A percentile compares a stretch with the other conserved stretches of the same genome.
phyloP scores from a whole-genome alignment of 345 rosid genomes.

The Limnanthes douglasii region DNA sequence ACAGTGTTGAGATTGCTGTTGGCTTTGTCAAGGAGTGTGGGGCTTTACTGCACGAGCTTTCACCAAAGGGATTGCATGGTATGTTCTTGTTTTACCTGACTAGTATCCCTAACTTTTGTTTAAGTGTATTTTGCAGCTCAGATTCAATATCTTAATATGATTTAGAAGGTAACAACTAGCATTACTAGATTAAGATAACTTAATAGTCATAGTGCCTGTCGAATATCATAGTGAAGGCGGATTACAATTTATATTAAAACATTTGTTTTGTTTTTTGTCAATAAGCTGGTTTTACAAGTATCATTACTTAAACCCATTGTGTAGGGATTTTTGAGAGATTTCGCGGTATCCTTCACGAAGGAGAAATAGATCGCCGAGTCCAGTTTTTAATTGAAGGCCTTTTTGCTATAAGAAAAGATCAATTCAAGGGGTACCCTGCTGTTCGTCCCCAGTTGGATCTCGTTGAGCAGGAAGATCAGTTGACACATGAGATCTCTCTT shows the following conservation, averaged over 20 bases:
- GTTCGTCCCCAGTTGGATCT: conserved; percentile 51
- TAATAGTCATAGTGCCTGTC: too few species aligned
- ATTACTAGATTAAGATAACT: too few species aligned
- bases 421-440: conserved; percentile 30
- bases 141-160: too few species aligned
- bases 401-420: conserved; percentile 42
- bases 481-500: conserved; percentile 52
- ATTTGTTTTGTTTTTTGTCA: background rate
- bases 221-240: too few species aligned
- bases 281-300: too few species aligned
- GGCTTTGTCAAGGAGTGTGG: conserved; percentile 70
- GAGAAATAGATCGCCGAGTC: conserved; percentile 50
- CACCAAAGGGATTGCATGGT: conserved; percentile 67
- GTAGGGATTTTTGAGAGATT: conserved; percentile 35
- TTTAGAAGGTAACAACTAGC: too few species aligned
- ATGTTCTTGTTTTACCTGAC: background rate
- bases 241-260: background rate
- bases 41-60: conserved; percentile 48
- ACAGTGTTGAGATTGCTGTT: conserved; percentile 69
- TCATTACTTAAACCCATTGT: too few species aligned
- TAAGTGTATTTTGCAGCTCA: too few species aligned
- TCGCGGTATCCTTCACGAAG: conserved; percentile 56
- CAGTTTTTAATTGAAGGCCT: conserved; percentile 53
- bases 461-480: conserved; percentile 37
- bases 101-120: too few species aligned